A percentile compares a stretch with the other conserved stretches of the same genome.
phyloP scores from a whole-genome alignment of 164 flowering plant genomes.

The Vitis amurensis region DNA sequence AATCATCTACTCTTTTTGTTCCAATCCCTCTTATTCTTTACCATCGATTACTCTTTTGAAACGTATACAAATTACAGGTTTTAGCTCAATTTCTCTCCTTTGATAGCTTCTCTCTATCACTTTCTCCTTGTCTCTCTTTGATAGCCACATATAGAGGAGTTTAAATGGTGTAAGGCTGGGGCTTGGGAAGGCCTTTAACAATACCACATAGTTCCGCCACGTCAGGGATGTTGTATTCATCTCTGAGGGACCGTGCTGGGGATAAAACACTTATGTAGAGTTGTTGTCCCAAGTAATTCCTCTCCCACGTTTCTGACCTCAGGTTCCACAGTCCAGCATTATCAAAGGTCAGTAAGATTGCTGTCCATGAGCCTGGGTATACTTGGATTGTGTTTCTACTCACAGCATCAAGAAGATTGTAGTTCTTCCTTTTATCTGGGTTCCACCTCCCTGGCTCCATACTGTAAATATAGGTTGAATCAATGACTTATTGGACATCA shows the following conservation, averaged over 20 bases:
- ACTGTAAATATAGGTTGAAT: constrained; percentile 5
- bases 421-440: constrained; percentile 52
- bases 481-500: not conserved
- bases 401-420: constrained; percentile 58
- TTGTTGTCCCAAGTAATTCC: constrained; percentile 57
- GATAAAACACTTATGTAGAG: constrained; percentile 55
- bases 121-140: constrained; percentile 1
- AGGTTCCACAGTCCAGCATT: constrained; percentile 72
- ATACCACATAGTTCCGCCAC: constrained; percentile 37
- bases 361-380: constrained; percentile 68
- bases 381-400: constrained; percentile 60
- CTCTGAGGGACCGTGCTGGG: constrained; percentile 50
- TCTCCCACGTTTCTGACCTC: constrained; percentile 50
- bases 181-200: constrained; percentile 39
- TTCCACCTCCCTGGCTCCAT: constrained; percentile 59
- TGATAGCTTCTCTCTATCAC: not conserved
- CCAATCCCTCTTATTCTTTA: too few species aligned
- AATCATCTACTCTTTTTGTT: too few species aligned
- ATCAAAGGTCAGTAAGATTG: constrained; percentile 53
- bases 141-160: not conserved
- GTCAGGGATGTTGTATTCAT: constrained; percentile 60
- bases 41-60: too few species aligned
- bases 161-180: constrained; percentile 32
- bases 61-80: too few species aligned
- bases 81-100: too few species aligned